phyloP scores from a whole-genome alignment of 2,329 filamentous ascomycete genomes.

The Colletotrichum tofieldiae region DNA sequence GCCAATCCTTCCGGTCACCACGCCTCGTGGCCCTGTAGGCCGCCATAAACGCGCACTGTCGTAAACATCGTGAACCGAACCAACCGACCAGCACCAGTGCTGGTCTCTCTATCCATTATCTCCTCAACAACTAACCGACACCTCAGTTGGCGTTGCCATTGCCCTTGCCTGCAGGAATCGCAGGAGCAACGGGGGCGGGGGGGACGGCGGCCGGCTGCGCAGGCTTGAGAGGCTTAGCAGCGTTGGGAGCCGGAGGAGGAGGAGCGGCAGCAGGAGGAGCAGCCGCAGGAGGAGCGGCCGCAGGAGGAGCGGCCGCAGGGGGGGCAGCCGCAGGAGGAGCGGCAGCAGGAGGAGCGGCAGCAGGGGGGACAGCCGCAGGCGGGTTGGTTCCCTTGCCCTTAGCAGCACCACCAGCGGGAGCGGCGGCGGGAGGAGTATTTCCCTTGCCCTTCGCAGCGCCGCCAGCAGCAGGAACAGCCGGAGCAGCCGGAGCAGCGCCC shows the following conservation, averaged over 20 bases:
- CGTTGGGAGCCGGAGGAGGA: slow-evolving; percentile 8
- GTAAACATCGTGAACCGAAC: slow-evolving; percentile 18
- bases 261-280: slow-evolving; percentile 16
- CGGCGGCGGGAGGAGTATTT: slow-evolving; percentile 11
- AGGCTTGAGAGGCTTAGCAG: slow-evolving; percentile 7
- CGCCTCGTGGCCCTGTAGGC: background rate
- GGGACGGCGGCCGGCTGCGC: slow-evolving; percentile 21
- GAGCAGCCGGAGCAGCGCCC: slow-evolving; percentile 16
- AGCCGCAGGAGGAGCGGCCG: background rate
- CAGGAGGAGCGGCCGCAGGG: slow-evolving; percentile 12
- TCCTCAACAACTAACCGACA: background rate
- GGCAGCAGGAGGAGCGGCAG: too few species aligned
- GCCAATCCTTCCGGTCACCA: background rate
- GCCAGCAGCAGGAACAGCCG: slow-evolving; percentile 10
- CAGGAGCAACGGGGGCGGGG: slow-evolving; percentile 34
- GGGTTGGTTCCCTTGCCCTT: background rate
- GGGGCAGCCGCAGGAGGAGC: background rate
- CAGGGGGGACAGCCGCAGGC: too few species aligned
- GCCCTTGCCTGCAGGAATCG: slow-evolving; percentile 15
- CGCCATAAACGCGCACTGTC: background rate
- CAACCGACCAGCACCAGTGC: slow-evolving; percentile 34
- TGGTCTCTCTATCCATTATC: slow-evolving; percentile 17
- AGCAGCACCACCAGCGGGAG: background rate
- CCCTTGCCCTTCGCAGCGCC: slow-evolving; percentile 30
- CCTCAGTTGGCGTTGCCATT: slow-evolving; percentile 4